These are phyloP conservation scores for Alternaria solani DNA, from an alignment of 2,329 filamentous ascomycete species.

Conservation along the genomic window DNA sequence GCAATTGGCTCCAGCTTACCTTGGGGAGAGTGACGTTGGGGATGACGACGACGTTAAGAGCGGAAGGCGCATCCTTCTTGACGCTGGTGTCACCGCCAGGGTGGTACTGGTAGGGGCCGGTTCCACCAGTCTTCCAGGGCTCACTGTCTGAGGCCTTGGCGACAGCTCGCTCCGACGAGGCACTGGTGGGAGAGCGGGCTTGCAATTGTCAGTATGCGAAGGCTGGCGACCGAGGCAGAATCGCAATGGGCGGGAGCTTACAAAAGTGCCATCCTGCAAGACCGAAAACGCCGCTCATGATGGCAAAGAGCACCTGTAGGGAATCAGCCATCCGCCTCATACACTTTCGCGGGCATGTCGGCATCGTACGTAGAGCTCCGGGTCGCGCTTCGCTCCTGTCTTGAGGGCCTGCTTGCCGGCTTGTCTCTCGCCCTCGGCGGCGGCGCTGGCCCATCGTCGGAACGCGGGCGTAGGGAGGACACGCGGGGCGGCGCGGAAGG, in stretches of 20 bases:
- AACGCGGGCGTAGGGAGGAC: conserved; percentile 49
- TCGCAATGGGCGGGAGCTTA: conserved; percentile 51
- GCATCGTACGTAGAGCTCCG: conserved; percentile 74
- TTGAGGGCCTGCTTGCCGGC: conserved; percentile 61
- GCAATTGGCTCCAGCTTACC: conserved; percentile 42
- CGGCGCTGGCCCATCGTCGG: conserved; percentile 50
- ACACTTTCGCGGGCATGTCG: neutral
- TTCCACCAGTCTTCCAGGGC: conserved; percentile 78
- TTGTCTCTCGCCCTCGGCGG: conserved; percentile 57
- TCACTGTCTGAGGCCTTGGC: conserved; percentile 78
- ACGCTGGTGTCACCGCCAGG: conserved; percentile 82
- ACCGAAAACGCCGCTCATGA: conserved; percentile 89
- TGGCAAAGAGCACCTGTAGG: conserved; percentile 80
- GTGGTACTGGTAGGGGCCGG: conserved; percentile 70
- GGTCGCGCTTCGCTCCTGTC: conserved; percentile 72
- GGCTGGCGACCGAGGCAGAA: conserved; percentile 9
- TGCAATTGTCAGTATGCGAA: conserved; percentile 32
- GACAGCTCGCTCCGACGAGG: conserved; percentile 82
- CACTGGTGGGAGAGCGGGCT: conserved; percentile 84
- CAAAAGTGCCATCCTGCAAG: conserved; percentile 91
- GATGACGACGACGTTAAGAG: conserved; percentile 92
- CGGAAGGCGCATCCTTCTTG: conserved; percentile 90
- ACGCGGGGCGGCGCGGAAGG: conserved; percentile 57
- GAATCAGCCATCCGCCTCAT: conserved; percentile 32
- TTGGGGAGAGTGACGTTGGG: conserved; percentile 92